A percentile compares a stretch with the other conserved stretches of the same genome.
Evolutionary conservation across 2,329 filamentous ascomycete species (phyloP).

Genomic region (Rutstroemia sp.): DNA sequence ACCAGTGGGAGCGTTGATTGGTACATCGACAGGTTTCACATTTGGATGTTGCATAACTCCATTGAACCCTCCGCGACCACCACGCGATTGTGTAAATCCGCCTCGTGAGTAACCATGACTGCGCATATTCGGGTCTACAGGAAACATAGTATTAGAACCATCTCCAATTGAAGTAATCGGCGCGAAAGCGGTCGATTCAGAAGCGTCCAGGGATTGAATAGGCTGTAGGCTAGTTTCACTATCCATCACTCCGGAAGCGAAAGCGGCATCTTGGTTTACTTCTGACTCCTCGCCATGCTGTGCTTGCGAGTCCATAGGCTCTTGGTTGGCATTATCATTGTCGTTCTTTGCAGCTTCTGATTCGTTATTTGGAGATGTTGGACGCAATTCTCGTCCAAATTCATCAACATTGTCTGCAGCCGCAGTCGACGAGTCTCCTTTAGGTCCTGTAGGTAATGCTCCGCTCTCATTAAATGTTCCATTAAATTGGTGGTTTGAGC

Average conservation of each 20-base stretch:
- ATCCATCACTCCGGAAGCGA: slow-evolving; percentile 9
- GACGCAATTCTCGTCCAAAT: slow-evolving; percentile 31
- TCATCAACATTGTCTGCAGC: slow-evolving; percentile 28
- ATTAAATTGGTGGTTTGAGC: slow-evolving; percentile 20
- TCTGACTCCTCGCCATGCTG: slow-evolving; percentile 11
- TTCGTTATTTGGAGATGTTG: slow-evolving; percentile 13
- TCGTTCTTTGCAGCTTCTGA: not conserved
- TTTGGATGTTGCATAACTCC: slow-evolving; percentile 25
- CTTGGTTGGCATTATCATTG: not conserved
- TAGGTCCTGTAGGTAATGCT: slow-evolving; percentile 26
- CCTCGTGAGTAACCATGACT: slow-evolving; percentile 29
- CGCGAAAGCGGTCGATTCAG: slow-evolving; percentile 13
- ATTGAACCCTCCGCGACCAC: slow-evolving; percentile 34
- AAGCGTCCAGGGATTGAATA: slow-evolving; percentile 29
- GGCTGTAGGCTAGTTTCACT: slow-evolving; percentile 19
- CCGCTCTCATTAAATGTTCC: slow-evolving; percentile 25
- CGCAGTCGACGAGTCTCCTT: slow-evolving; percentile 19
- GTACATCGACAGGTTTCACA: slow-evolving; percentile 35
- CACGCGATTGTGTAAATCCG: slow-evolving; percentile 19
- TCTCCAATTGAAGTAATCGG: slow-evolving; percentile 54
- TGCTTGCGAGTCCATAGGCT: slow-evolving; percentile 3
- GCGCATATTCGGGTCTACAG: slow-evolving; percentile 6
- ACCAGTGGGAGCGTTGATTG: slow-evolving; percentile 75
- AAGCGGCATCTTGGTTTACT: slow-evolving; percentile 12
- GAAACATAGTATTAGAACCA: slow-evolving; percentile 18